Evolutionary conservation across 495 filamentous ascomycete genomes (phyloP), one percentile per base, ranked within the genome.

Genomic region (Xylaria sp.): DNA sequence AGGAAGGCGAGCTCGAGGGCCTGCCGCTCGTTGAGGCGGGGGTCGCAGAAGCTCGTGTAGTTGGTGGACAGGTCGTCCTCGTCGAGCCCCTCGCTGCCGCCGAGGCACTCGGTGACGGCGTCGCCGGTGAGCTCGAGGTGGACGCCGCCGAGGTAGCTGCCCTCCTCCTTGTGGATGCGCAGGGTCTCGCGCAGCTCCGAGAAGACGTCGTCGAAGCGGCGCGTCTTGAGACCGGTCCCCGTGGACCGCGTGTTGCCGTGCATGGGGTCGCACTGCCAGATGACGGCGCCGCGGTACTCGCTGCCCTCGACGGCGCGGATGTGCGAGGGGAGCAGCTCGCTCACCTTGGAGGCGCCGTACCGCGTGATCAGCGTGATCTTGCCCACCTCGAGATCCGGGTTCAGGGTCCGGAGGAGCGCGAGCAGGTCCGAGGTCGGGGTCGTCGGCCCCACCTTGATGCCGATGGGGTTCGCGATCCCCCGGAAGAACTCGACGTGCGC

Each of bases 221-320:
- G 87, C 3, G 96, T 99, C 84, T 99, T 99, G 78, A 97, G 86
- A 11, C 90, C 90, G 0, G 86, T 84, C 0, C 89, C 83, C 0
- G 93, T 94, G 24, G 89, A 86, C 66, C 84, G 84, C 26, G 91
- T 93, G 80, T 94, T 94, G 48, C 96, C 96, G 83, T 99, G 96
- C 97, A 98, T 98, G 14, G 96, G 96, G 81, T 99, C 96, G 81
- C 94, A 97, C 80, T 97, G 93, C 96, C 96, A 99, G 72, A 99
- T 93, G 17, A 97, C 94, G 26, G 88, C 77, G 78, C 95, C 90
- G 2, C 86, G 87, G 66, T 91, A 92, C 72, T 84, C 87, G 75
- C 82, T 86, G 72, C 81, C 80, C 75, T 94, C 90, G 24, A 99
- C 96, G 55, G 93, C 93, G 67, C 90, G 86, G 77, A 99, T 98